Base-by-base conservation (phyloP, 768 basidiomycete genomes). In the Suillus bovinus region DNA sequence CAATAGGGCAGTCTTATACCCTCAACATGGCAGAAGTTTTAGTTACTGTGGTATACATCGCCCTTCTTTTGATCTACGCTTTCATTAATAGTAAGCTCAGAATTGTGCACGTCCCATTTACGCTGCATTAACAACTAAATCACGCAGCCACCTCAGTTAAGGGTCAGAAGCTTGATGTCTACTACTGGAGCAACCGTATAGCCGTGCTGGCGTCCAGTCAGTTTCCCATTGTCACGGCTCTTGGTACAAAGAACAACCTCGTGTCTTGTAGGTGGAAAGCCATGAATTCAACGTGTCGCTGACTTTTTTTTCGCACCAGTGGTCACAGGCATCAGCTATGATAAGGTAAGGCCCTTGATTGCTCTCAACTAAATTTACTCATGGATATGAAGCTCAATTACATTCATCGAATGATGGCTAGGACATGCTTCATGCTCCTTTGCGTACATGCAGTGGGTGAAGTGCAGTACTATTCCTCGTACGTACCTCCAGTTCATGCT, bases 171-270 rank as follows among this genome's bases (percentile, higher is more conserved):
- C 33, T 59, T 6, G 63, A 71, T 38, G 34, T 70, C 0, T 39
- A 13, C 2, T 67, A 54, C 54, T 81, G 74, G 72, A 67, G 68
- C 9, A 67, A 68, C 39, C 74, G 75, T 27, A 72, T 73, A 5
- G 76, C 68, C 1, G 29, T 67, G 6, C 58, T 80, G 20, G 77
- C 77, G 1, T 71, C 72, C 4, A 71, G 68, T 22, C 80, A 84
- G 66, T 66, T 80, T 5, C 78, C 80, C 4, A 67, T 84, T 5
- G 74, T 83, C 60, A 74, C 81, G 0, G 80, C 74, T 5, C 74
- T 84, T 2, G 81, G 80, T 0, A 80, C 78, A 22, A 84, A 84
- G 72, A 81, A 84, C 68, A 84, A 84, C 50, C 17, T 80, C 29
- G 73, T 84, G 27, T 76, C 79, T 5, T 49, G 79, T 78, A 49